Evolutionary conservation across 345 rosid genomes (phyloP).

Genomic region (Pugionium cornutum): DNA sequence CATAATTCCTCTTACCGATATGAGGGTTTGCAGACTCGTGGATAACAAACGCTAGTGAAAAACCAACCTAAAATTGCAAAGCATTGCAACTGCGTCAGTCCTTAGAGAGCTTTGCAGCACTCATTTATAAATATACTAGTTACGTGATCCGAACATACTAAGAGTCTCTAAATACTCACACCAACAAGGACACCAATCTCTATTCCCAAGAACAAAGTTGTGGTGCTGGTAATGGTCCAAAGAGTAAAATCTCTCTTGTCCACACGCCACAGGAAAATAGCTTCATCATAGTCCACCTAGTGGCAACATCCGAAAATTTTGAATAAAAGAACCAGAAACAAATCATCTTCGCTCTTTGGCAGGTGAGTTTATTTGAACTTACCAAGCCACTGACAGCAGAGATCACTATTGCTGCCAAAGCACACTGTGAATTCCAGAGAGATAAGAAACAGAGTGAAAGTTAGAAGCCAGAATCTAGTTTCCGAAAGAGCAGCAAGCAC

Average conservation of each 20-base stretch:
- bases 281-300: conserved; percentile 96
- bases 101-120: conserved; percentile 5
- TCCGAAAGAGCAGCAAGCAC: conserved; percentile 11
- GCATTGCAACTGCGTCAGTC: conserved; percentile 22
- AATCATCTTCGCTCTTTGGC: not conserved
- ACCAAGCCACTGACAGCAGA: conserved; percentile 97
- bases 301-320: conserved; percentile 26
- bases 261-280: conserved; percentile 92
- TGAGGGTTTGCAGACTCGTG: conserved; percentile 99
- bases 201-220: conserved; percentile 90
- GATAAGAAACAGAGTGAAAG: conserved; percentile 28
- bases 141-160: conserved; percentile 16
- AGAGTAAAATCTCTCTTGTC: conserved; percentile 97
- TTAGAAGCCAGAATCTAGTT: conserved; percentile 35
- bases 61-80: conserved; percentile 70
- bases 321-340: conserved; percentile 9
- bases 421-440: conserved; percentile 64
- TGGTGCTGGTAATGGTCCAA: conserved; percentile 76
- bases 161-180: conserved; percentile 53
- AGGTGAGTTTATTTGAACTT: conserved; percentile 41
- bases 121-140: not conserved
- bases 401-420: conserved; percentile 90
- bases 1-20: conserved; percentile 61
- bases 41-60: conserved; percentile 94
- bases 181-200: conserved; percentile 98